Base-by-base conservation (phyloP, 192 early-diverging fungal genomes). In the Coemansia sp. region DNA sequence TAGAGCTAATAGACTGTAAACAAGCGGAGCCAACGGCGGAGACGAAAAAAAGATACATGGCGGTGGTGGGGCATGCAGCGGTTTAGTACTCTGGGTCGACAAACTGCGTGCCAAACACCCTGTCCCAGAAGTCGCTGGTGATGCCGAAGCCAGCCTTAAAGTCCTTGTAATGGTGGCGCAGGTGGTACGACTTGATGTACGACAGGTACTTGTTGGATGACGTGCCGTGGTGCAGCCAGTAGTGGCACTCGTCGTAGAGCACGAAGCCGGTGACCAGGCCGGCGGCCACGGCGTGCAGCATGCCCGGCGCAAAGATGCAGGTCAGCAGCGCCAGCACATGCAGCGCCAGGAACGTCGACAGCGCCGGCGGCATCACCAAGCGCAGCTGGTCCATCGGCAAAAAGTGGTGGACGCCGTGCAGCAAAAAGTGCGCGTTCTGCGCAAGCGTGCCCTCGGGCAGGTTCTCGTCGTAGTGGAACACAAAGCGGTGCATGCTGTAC, bases 391-490 rank as follows among this genome's bases (percentile, higher is more conserved):
- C 93, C 93, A 95, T 95, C 9, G 95, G 95, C 23, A 98, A 66
- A 67, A 87, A 95, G 63, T 98, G 93, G 70, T 98, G 95, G 27
- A 98, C 89, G 17, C 95, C 95, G 64, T 98, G 95, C 22, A 94
- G 78, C 60, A 89, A 49, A 63, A 98, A 98, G 57, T 98, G 95
- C 6, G 85, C 48, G 4, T 80, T 68, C 53, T 94, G 79, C 13
- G 85, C 83, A 25, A 84, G 46, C 17, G 82, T 86, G 45, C 89
- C 81, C 61, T 95, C 91, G 24, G 95, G 95, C 33, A 98, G 67
- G 48, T 83, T 65, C 9, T 86, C 81, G 64, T 98, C 95, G 34
- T 95, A 61, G 62, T 98, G 95, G 72, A 98, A 98, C 26, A 94
- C 56, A 69, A 92, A 98, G 9, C 95, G 83, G 70, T 98, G 95